These are phyloP conservation scores for Trichoderma guizhouense DNA, from an alignment of 2,329 filamentous ascomycete genomes.

Conservation along the genomic window DNA sequence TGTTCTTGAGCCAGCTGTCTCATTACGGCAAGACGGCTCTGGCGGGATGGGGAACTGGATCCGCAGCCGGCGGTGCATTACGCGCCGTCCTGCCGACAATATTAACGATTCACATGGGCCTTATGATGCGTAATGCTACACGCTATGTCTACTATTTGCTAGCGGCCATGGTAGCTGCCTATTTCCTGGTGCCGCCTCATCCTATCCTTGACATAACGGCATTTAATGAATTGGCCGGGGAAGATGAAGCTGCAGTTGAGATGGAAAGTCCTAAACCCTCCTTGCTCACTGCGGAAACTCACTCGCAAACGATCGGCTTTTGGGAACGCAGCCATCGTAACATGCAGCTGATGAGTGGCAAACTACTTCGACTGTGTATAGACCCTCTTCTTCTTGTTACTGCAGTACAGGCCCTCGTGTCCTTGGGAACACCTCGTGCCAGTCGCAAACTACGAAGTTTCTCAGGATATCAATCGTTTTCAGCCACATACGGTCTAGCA, in stretches of 20 bases:
- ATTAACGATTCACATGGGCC: background rate
- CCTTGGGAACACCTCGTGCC: background rate
- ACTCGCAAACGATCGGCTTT: background rate
- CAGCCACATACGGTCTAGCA: background rate
- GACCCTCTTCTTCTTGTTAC: constrained; percentile 1
- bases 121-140: background rate
- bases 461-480: background rate
- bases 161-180: background rate
- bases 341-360: background rate
- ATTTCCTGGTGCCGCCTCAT: background rate
- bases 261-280: background rate
- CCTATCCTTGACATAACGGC: background rate
- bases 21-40: constrained; percentile 32
- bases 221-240: background rate
- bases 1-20: constrained; percentile 30
- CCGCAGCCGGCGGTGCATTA: constrained; percentile 29
- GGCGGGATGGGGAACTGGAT: constrained; percentile 36
- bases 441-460: background rate
- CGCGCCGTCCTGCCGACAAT: background rate
- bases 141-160: background rate
- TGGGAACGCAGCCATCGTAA: background rate
- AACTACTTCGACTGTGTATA: background rate
- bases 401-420: background rate
- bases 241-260: background rate
- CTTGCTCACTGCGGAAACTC: background rate